Evolutionary conservation across 805 yeast species (phyloP), one percentile per base, ranked within the genome.

Genomic region (Nakazawaea ernobii): DNA sequence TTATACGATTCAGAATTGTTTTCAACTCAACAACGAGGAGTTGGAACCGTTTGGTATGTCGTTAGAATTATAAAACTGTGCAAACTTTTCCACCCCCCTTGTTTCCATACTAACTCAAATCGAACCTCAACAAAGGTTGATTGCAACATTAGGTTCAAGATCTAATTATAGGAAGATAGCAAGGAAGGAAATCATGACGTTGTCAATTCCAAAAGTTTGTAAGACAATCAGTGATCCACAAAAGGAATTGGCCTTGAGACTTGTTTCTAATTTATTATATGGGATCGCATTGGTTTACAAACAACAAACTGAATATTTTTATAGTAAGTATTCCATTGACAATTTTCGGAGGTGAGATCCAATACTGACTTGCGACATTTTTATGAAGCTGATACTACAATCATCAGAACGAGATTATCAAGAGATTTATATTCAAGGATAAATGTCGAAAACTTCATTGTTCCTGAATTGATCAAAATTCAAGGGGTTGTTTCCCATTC

Each of bases 221-320:
- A 50, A 53, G 3, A 53, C 58, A 6, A 60, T 69, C 10, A 44
- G 49, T 2, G 42, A 52, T 13, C 55, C 60, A 10, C 43, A 54
- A 2, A 39, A 49, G 9, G 52, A 49, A 2, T 30, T 58, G 14
- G 53, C 67, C 1, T 49, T 68, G 35, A 58, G 80, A 38, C 60
- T 68, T 14, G 58, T 67, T 0, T 72, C 81, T 0, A 70, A 60
- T 43, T 58, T 79, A 8, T 55, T 79, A 48, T 68, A 72, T 53
- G 84, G 84, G 0, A 61, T 75, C 1, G 62, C 77, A 1, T 52
- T 79, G 39, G 64, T 72, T 27, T 76, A 74, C 56, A 74, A 68
- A 48, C 72, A 74, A 27, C 76, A 81, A 56, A 69, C 75, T 0
- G 71, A 70, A 3, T 71, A 70, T 53, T 69, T 74, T 52, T 68